Conservation (phyloP, 2,329 filamentous ascomycete species). For the Phyllosticta capitalensis region DNA sequence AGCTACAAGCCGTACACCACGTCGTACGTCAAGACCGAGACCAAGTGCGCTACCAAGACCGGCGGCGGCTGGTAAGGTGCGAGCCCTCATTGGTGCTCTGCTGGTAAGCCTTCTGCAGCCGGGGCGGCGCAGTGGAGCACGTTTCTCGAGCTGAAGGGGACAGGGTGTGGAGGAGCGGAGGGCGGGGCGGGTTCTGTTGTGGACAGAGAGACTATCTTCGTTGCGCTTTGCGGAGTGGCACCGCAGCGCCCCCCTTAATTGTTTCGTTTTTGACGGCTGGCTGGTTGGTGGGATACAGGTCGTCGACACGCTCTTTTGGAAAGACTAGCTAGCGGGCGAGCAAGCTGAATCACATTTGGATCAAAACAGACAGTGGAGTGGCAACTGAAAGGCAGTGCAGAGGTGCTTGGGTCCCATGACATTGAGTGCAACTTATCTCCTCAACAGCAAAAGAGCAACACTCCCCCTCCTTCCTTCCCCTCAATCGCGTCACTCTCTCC, state of each 20-base stretch:
- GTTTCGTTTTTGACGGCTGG: neutral
- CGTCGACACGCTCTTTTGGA: too few species aligned
- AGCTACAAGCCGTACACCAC: conserved; percentile 16
- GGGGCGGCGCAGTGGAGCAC: neutral
- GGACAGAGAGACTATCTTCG: neutral
- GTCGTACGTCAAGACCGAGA: conserved; percentile 15
- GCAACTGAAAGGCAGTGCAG: too few species aligned
- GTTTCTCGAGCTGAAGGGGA: too few species aligned
- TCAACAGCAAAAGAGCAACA: too few species aligned
- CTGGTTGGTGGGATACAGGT: neutral
- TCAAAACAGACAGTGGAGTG: too few species aligned
- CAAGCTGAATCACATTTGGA: too few species aligned
- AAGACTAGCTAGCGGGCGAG: too few species aligned
- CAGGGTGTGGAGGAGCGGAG: neutral
- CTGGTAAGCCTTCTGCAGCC: neutral
- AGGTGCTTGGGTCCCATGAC: too few species aligned
- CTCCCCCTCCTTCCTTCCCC: too few species aligned
- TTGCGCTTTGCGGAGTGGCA: neutral
- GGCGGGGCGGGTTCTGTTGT: neutral
- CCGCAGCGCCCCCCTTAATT: neutral
- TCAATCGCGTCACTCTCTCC: too few species aligned
- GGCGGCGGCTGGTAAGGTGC: conserved; percentile 2
- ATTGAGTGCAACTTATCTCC: too few species aligned
- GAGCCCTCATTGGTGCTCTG: neutral
- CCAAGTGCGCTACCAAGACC: conserved; percentile 16